phyloP scores from a whole-genome alignment of 2,329 filamentous ascomycete genomes.

The Monosporascus cannonballus region DNA sequence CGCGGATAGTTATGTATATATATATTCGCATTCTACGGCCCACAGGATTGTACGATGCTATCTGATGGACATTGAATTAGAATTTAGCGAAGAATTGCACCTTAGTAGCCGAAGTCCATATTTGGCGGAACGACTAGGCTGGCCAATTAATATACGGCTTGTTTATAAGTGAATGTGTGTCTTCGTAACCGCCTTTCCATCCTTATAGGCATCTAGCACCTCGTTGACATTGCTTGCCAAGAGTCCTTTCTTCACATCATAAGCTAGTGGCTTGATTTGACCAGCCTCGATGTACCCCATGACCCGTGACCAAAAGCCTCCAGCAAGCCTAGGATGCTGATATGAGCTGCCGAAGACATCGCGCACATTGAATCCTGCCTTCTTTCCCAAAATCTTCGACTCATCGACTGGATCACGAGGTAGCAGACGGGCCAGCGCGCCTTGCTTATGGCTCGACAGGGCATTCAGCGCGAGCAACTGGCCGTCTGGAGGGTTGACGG shows the following conservation, averaged over 20 bases:
- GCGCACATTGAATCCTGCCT: slow-evolving; percentile 24
- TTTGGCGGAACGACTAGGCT: too few relatives aligned
- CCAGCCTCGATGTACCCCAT: slow-evolving; percentile 23
- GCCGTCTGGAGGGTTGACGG: slow-evolving; percentile 19
- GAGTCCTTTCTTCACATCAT: slow-evolving; percentile 26
- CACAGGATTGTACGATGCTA: too few relatives aligned
- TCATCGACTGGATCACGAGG: slow-evolving; percentile 19
- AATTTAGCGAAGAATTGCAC: too few relatives aligned
- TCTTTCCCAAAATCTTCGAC: slow-evolving; percentile 23
- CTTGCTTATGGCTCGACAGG: slow-evolving; percentile 29
- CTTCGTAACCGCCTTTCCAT: slow-evolving; percentile 23
- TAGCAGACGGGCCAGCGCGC: slow-evolving; percentile 24
- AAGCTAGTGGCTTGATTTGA: slow-evolving; percentile 24
- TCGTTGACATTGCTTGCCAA: slow-evolving; percentile 28
- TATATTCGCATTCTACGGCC: too few relatives aligned
- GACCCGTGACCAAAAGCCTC: slow-evolving; percentile 26
- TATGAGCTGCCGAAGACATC: slow-evolving; percentile 21
- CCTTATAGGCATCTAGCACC: slow-evolving; percentile 31
- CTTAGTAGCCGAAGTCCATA: too few relatives aligned
- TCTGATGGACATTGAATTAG: too few relatives aligned
- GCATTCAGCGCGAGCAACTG: slow-evolving; percentile 26
- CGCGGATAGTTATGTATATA: too few relatives aligned
- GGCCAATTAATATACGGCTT: not conserved
- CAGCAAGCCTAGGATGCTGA: slow-evolving; percentile 20
- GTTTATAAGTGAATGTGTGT: slow-evolving; percentile 11